phyloP scores from a whole-genome alignment of 2,329 filamentous ascomycete species.

The Lasiodiplodia citricola region DNA sequence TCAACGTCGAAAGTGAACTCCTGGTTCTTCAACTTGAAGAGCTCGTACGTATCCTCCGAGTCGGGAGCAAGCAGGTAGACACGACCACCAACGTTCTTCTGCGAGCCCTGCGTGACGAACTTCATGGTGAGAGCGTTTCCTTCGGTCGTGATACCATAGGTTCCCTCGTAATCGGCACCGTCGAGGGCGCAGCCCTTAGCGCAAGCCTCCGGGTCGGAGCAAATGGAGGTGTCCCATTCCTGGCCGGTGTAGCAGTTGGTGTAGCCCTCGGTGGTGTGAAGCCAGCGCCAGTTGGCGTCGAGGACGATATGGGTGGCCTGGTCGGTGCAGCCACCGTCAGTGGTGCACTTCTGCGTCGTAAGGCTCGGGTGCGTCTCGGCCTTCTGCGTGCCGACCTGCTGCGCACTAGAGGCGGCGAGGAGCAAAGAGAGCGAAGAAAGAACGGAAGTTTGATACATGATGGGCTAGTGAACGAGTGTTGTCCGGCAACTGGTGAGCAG shows the following conservation, averaged over 20 bases:
- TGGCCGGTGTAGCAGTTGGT: conserved; percentile 58
- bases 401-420: conserved; percentile 46
- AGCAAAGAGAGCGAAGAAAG: conserved; percentile 46
- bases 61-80: conserved; percentile 50
- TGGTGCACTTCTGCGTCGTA: conserved; percentile 47
- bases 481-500: conserved; percentile 19
- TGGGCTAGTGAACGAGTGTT: conserved; percentile 29
- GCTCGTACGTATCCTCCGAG: conserved; percentile 47
- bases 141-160: conserved; percentile 58
- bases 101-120: conserved; percentile 61
- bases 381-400: conserved; percentile 49
- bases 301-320: conserved; percentile 47
- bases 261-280: conserved; percentile 51
- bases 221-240: conserved; percentile 48
- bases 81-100: conserved; percentile 50
- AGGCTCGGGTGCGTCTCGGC: conserved; percentile 51
- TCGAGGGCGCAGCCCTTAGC: conserved; percentile 50
- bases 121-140: conserved; percentile 60
- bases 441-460: conserved; percentile 47
- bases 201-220: conserved; percentile 45
- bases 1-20: conserved; percentile 51
- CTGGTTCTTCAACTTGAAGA: conserved; percentile 49
- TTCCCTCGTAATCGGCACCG: conserved; percentile 50
- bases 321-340: conserved; percentile 46
- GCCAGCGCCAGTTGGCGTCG: conserved; percentile 58